Conservation (phyloP, 1,139 yeast genomes). For the Schwanniomyces etchellsii region DNA sequence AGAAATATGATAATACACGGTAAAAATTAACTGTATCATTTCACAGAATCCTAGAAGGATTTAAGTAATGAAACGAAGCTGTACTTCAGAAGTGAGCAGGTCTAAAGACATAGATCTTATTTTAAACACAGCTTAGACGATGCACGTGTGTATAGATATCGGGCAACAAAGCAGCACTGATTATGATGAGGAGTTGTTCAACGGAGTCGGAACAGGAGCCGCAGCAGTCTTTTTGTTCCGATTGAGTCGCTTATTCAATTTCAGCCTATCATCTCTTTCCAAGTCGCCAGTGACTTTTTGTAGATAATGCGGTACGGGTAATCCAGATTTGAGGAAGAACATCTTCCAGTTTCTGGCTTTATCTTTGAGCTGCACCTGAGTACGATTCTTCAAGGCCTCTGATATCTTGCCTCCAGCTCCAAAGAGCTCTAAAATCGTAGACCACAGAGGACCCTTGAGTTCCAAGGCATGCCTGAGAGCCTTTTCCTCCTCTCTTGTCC, state of each 20-base stretch:
- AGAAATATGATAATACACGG: no score
- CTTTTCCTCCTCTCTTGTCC: slow-evolving; percentile 88
- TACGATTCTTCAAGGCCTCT: slow-evolving; percentile 79
- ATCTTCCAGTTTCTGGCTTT: slow-evolving; percentile 94
- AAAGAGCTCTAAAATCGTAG: slow-evolving; percentile 76
- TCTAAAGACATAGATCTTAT: no score
- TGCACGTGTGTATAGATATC: no score
- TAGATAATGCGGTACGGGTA: slow-evolving; percentile 73
- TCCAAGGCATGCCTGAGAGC: slow-evolving; percentile 80
- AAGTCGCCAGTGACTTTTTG: slow-evolving; percentile 83
- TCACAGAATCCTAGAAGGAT: no score
- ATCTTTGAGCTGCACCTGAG: slow-evolving; percentile 88
- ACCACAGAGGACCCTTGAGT: slow-evolving; percentile 88
- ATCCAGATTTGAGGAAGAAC: slow-evolving; percentile 66
- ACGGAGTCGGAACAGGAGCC: slow-evolving; percentile 29
- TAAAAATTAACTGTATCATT: no score
- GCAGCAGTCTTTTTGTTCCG: slow-evolving; percentile 37
- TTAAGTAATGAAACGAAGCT: no score
- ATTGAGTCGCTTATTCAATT: slow-evolving; percentile 14
- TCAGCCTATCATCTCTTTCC: slow-evolving; percentile 45
- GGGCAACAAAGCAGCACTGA: no score
- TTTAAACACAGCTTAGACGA: no score
- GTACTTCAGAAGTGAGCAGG: no score
- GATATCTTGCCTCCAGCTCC: slow-evolving; percentile 90
- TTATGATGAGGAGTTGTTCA: slow-evolving; percentile 1